Conservation (phyloP, 2,329 filamentous ascomycete species). For the Pseudopithomyces maydicus region DNA sequence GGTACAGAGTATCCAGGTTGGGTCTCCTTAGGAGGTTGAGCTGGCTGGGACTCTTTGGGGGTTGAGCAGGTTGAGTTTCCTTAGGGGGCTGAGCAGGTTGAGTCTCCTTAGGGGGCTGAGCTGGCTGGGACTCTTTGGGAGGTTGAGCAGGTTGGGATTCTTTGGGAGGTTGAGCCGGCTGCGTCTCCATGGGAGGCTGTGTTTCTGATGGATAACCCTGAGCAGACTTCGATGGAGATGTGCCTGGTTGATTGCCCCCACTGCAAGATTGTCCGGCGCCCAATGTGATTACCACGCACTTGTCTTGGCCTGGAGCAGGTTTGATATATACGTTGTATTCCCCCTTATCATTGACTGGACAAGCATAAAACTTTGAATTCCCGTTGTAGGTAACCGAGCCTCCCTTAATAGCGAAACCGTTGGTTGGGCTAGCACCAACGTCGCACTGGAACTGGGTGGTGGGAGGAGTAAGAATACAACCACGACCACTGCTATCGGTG, state of each 20-base stretch:
- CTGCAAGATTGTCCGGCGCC: constrained; percentile 28
- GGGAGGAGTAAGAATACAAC: constrained; percentile 67
- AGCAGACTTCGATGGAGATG: constrained; percentile 1
- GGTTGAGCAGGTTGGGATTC: constrained; percentile 1
- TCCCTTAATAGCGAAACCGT: constrained; percentile 62
- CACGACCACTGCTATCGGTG: constrained; percentile 60
- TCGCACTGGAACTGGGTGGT: constrained; percentile 69
- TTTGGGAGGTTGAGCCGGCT: background rate
- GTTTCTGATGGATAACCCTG: constrained; percentile 3
- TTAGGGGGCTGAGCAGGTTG: background rate
- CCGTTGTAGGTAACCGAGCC: constrained; percentile 60
- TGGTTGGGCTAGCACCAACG: constrained; percentile 49
- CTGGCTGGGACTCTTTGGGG: constrained; percentile 1
- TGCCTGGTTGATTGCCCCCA: constrained; percentile 20
- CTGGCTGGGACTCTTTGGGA: background rate
- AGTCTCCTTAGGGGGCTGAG: background rate
- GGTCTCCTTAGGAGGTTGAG: background rate
- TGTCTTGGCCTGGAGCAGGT: constrained; percentile 48
- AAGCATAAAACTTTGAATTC: constrained; percentile 63
- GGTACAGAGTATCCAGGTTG: too few species aligned
- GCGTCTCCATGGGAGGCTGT: background rate
- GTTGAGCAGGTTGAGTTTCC: constrained; percentile 1
- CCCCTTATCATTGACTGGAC: constrained; percentile 60
- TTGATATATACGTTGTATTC: constrained; percentile 62
- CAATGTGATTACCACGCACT: constrained; percentile 58